phyloP scores from a whole-genome alignment of 2,329 filamentous ascomycete species.

The Diaporthe eres region DNA sequence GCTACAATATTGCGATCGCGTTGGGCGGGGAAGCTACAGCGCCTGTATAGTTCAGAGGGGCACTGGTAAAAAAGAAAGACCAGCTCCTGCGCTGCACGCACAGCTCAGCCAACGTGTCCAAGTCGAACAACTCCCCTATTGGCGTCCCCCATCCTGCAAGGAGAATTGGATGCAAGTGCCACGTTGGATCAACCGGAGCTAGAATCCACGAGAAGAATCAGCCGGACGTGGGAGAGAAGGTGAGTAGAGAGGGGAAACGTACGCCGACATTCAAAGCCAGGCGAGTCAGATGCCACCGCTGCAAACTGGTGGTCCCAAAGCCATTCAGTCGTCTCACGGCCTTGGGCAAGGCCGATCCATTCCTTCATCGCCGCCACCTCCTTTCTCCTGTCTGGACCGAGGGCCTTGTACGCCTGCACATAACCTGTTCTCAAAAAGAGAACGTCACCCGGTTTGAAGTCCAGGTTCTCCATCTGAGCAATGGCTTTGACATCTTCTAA shows the following conservation, averaged over 20 bases:
- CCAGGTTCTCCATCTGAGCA: not conserved
- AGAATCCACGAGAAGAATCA: not conserved
- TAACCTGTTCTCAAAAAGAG: conserved; percentile 8
- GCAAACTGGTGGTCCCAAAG: conserved; percentile 10
- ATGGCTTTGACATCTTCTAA: not conserved
- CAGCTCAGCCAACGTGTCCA: conserved; percentile 7
- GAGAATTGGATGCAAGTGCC: conserved; percentile 8
- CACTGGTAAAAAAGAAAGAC: conserved; percentile 17
- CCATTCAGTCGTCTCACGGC: conserved; percentile 3
- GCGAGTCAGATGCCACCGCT: not conserved
- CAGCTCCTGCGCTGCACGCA: not conserved
- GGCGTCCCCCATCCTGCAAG: conserved; percentile 8
- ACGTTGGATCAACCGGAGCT: conserved; percentile 3
- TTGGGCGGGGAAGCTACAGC: conserved; percentile 10
- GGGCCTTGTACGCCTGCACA: not conserved
- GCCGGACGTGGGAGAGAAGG: rapidly evolving
- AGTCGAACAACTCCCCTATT: not conserved
- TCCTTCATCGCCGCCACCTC: conserved; percentile 1
- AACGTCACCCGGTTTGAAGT: not conserved
- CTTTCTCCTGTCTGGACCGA: not conserved
- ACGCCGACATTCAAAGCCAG: conserved; percentile 14
- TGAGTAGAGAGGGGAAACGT: not conserved
- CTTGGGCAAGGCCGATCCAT: conserved; percentile 5
- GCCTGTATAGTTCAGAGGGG: conserved; percentile 10
- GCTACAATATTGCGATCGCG: not conserved